Evolutionary conservation across 1,139 yeast species (phyloP).

Genomic region (Suhomyces panamericanus): DNA sequence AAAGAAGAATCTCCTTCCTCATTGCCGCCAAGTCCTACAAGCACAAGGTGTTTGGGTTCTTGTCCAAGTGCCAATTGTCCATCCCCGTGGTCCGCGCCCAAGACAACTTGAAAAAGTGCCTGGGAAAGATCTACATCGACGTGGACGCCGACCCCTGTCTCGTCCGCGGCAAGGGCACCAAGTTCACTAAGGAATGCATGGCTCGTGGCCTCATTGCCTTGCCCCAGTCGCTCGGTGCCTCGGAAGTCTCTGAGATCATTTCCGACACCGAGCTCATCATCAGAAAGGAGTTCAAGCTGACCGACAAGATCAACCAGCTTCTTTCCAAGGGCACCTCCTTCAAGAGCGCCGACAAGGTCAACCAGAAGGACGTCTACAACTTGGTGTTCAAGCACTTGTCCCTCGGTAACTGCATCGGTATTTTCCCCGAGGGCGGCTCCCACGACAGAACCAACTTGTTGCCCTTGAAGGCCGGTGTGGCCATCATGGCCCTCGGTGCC

Average conservation of each 20-base stretch:
- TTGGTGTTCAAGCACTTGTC: slow-evolving; percentile 80
- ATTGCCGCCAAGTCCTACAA: slow-evolving; percentile 83
- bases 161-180: slow-evolving; percentile 67
- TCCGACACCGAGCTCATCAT: slow-evolving; percentile 75
- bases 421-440: slow-evolving; percentile 82
- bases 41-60: slow-evolving; percentile 65
- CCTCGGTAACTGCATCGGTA: slow-evolving; percentile 83
- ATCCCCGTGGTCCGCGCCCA: slow-evolving; percentile 94
- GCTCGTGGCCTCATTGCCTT: slow-evolving; percentile 72
- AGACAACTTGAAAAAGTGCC: slow-evolving; percentile 65
- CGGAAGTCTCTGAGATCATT: slow-evolving; percentile 65
- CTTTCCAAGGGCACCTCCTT: slow-evolving; percentile 57
- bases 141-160: slow-evolving; percentile 46
- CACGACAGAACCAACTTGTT: slow-evolving; percentile 43
- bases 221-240: slow-evolving; percentile 77
- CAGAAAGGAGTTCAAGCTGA: slow-evolving; percentile 67
- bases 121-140: slow-evolving; percentile 59
- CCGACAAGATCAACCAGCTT: slow-evolving; percentile 43
- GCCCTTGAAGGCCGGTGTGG: slow-evolving; percentile 50
- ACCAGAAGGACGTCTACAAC: slow-evolving; percentile 80
- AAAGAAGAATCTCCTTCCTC: slow-evolving; percentile 77
- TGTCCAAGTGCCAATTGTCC: slow-evolving; percentile 74
- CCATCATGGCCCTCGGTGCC: slow-evolving; percentile 51
- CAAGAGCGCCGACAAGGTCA: slow-evolving; percentile 78
- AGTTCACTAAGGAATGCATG: slow-evolving; percentile 65